phyloP scores from a whole-genome alignment of 768 basidiomycete genomes.

The Candolleomyces efflorescens region DNA sequence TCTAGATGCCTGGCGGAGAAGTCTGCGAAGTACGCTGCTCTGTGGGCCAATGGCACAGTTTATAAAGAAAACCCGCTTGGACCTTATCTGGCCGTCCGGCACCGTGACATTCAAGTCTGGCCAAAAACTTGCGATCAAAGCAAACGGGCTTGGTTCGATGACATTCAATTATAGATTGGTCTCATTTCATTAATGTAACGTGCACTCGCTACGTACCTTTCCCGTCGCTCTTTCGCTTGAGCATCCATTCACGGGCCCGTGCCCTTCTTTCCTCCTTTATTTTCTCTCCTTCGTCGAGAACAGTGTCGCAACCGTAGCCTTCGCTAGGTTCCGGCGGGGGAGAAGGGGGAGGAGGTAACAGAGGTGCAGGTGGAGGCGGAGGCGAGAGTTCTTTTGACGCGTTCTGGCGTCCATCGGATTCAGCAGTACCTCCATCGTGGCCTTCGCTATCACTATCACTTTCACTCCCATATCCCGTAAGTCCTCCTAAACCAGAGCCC shows the following conservation, averaged over 20 bases:
- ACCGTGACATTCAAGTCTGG: too few relatives aligned
- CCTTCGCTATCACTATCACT: slow-evolving; percentile 23
- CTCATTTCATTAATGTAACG: too few relatives aligned
- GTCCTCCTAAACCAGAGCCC: slow-evolving; percentile 38
- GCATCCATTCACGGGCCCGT: slow-evolving; percentile 2
- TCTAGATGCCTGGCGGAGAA: too few relatives aligned
- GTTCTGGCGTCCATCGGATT: not conserved
- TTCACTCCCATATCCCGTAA: slow-evolving; percentile 56
- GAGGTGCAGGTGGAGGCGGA: slow-evolving; percentile 2
- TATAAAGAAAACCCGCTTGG: too few relatives aligned
- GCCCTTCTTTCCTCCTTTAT: not conserved
- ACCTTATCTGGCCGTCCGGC: too few relatives aligned
- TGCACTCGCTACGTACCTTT: not conserved
- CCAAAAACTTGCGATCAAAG: too few relatives aligned
- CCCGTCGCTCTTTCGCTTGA: not conserved
- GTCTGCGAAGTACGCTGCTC: too few relatives aligned
- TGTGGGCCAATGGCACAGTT: too few relatives aligned
- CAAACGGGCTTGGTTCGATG: too few relatives aligned
- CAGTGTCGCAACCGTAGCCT: not conserved
- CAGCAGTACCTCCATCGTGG: slow-evolving; percentile 20
- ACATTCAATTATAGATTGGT: too few relatives aligned
- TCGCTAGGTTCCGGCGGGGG: not conserved
- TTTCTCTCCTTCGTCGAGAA: not conserved
- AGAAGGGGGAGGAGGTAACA: not conserved
- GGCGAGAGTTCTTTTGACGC: not conserved